Percentiles rank a stretch among this genome's conserved stretches.
These are phyloP conservation scores for Phytophthora boehmeriae DNA, from an alignment of 352 stramenopile species.

Conservation along the genomic window DNA sequence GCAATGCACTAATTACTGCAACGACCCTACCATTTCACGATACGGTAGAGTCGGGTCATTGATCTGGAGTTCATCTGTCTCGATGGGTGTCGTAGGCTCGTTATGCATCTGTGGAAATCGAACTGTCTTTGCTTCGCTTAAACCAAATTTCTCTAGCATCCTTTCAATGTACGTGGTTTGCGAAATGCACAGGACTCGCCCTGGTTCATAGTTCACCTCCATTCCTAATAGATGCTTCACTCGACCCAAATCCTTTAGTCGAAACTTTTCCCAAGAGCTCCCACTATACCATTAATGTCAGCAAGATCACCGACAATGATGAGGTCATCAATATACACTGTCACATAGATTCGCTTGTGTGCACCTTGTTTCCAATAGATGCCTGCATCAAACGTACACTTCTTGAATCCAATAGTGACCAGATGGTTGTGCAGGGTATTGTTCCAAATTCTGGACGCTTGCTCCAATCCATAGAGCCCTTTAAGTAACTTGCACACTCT, in stretches of 20 bases:
- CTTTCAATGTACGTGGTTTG: conserved; percentile 9
- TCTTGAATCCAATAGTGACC: neutral
- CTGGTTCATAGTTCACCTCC: conserved; percentile 3
- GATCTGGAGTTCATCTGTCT: neutral
- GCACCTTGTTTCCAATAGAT: neutral
- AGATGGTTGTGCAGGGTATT: conserved; percentile 10
- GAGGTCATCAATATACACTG: too few relatives aligned
- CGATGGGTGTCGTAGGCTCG: conserved; percentile 1
- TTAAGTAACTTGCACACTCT: conserved; percentile 8
- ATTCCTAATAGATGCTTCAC: conserved; percentile 1
- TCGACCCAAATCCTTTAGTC: conserved; percentile 6
- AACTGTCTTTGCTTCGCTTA: neutral
- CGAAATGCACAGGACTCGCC: neutral
- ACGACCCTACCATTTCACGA: conserved; percentile 7
- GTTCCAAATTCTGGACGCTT: conserved; percentile 17
- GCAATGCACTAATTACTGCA: conserved; percentile 5
- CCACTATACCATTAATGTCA: neutral
- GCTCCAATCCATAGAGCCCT: conserved; percentile 4
- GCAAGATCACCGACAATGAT: neutral
- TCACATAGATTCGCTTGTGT: conserved; percentile 6
- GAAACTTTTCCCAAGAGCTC: conserved; percentile 1
- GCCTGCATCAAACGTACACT: conserved; percentile 5
- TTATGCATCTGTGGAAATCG: conserved; percentile 4
- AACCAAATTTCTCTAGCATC: neutral
- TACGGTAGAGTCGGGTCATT: conserved; percentile 5